Base-by-base conservation (phyloP, 2,329 filamentous ascomycete species). In the Trichophyton simii region DNA sequence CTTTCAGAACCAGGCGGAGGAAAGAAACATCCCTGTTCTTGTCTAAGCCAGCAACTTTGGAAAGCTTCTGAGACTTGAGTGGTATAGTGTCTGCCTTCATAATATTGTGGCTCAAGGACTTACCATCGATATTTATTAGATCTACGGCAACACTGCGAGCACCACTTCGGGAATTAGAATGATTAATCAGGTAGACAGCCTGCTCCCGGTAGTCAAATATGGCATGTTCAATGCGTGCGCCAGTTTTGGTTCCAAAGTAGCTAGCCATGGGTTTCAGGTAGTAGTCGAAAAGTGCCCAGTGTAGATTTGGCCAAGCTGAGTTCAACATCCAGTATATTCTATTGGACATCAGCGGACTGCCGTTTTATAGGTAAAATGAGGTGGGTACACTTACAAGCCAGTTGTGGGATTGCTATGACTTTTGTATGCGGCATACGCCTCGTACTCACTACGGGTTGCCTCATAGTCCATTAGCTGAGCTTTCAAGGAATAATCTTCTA, bases 261-360 rank as follows among this genome's bases (percentile, higher is more conserved):
- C 80, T 77, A 0, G 82, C 84, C 0, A 77, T 80, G 0, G 83
- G 79, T 22, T 78, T 79, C 46, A 85, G 70, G 64, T 86, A 86
- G 68, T 83, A 83, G 65, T 86, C 84, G 67, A 85, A 85, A 4
- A 85, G 71, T 60, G 83, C 82, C 84, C 84, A 87, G 67, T 86
- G 84, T 31, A 87, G 72, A 60, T 78, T 81, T 0, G 84, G 84
- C 83, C 83, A 87, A 0, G 83, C 84, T 54, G 80, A 80, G 65
- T 85, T 85, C 60, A 86, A 69, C 83, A 87, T 86, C 84, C 84
- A 87, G 72, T 87, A 87, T 15, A 87, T 80, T 0, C 65, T 67
- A 34, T 13, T 9, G 7, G 18, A 13, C 9, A 38, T 38, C 3
- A 38, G 34, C 34, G 9, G 11, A 38, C 8, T 13, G 34, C 34